These are phyloP conservation scores for Discostella stelligeroides DNA, from an alignment of 108 stramenopile genomes.

Conservation along the genomic window DNA sequence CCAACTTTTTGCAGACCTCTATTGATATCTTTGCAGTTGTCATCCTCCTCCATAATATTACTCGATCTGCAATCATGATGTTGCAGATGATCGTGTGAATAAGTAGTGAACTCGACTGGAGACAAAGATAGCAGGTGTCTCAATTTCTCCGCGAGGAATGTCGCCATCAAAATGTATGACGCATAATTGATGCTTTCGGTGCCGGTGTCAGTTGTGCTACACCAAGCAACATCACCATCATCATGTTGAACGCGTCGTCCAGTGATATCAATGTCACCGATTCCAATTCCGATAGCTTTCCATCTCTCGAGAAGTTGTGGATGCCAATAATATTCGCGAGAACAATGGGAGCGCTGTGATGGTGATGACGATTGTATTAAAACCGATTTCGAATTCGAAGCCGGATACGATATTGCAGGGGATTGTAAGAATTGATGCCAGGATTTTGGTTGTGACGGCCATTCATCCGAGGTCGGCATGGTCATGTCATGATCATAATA, in stretches of 20 bases:
- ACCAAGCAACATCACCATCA: not conserved
- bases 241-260: not conserved
- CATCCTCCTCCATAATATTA: not conserved
- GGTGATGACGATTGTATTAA: not conserved
- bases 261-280: too few relatives aligned
- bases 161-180: conserved; percentile 11
- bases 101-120: too few relatives aligned
- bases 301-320: conserved; percentile 16
- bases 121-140: conserved; percentile 12
- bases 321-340: conserved; percentile 21
- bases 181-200: conserved; percentile 17
- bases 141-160: not conserved
- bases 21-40: not conserved
- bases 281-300: too few relatives aligned
- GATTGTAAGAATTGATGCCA: not conserved
- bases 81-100: not conserved
- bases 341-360: not conserved
- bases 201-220: not conserved
- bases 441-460: not conserved
- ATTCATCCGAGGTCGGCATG: not conserved
- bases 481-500: too few relatives aligned
- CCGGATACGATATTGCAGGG: not conserved
- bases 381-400: not conserved
- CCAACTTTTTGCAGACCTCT: conserved; percentile 35
- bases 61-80: not conserved